Base-by-base conservation (phyloP, 1,139 yeast species). In the Waltiozyma sp. region DNA sequence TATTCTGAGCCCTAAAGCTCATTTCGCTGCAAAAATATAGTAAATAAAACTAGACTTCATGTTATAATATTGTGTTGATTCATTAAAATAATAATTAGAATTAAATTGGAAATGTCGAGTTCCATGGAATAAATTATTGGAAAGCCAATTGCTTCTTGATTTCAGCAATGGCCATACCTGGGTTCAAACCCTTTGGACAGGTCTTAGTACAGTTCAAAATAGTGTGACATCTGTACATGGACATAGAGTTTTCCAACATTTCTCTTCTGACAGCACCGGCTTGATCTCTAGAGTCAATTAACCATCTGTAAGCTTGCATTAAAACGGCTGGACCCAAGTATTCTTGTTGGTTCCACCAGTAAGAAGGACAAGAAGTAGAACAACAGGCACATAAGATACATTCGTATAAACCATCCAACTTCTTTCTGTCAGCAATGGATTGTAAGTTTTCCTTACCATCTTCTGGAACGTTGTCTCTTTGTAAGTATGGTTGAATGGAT, bases 331-430 rank as follows among this genome's bases (percentile, higher is more conserved):
- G 97, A 46, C 98, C 98, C 59, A 93, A 73, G 70, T 93, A 93
- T 72, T 93, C 95, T 68, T 89, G 95, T 70, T 88, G 96, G 71
- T 93, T 93, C 99, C 99, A 93, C 98, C 99, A 93, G 76, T 93
- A 93, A 8, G 97, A 88, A 43, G 99, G 98, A 73, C 99, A 91
- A 31, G 98, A 80, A 42, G 99, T 93, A 36, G 97, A 89, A 69
- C 98, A 91, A 70, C 98, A 91, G 24, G 98, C 98, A 73, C 98
- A 91, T 62, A 91, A 74, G 58, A 91, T 91, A 73, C 98, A 91
- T 69, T 91, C 98, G 69, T 91, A 91, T 57, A 91, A 72, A 47
- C 98, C 97, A 65, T 91, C 97, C 61, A 91, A 77, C 71, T 91
- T 93, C 69, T 85, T 88, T 70, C 99, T 83, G 70, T 91, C 98